Evolutionary conservation across 108 stramenopile species (phyloP).

Genomic region (Nitzschia sp.): DNA sequence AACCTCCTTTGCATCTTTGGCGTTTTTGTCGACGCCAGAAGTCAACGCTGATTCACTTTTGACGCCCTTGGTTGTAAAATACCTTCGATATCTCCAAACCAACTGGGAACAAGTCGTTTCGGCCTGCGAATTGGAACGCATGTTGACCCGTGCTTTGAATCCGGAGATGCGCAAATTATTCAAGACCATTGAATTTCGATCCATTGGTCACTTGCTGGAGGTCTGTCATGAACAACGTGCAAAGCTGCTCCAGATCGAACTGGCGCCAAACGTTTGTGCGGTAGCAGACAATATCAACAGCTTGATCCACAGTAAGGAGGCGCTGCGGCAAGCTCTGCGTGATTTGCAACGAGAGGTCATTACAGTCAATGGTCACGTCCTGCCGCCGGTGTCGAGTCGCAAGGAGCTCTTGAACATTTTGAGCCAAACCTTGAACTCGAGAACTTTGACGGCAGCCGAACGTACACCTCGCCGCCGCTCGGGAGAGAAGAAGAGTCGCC

Average conservation of each 20-base stretch:
- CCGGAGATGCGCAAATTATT: constrained; percentile 61
- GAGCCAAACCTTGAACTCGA: constrained; percentile 64
- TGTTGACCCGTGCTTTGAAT: constrained; percentile 57
- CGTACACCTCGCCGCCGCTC: not conserved
- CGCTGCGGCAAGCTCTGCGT: constrained; percentile 72
- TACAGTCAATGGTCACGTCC: constrained; percentile 80
- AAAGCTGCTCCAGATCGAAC: constrained; percentile 66
- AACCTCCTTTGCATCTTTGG: constrained; percentile 83
- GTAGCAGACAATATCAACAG: constrained; percentile 29
- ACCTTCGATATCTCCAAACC: constrained; percentile 64
- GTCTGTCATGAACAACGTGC: constrained; percentile 66
- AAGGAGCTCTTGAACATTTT: constrained; percentile 65
- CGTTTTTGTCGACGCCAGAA: constrained; percentile 83
- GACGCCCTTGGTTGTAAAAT: constrained; percentile 63
- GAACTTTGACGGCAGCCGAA: constrained; percentile 33
- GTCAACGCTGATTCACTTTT: constrained; percentile 67
- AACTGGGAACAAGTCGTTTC: constrained; percentile 53
- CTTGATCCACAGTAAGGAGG: constrained; percentile 42
- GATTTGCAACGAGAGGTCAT: constrained; percentile 84
- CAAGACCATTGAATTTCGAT: constrained; percentile 75
- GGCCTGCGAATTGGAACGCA: constrained; percentile 75
- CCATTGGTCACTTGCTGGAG: constrained; percentile 83
- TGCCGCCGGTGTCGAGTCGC: constrained; percentile 74
- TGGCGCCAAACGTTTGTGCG: constrained; percentile 53
- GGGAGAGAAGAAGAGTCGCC: not conserved